Conservation (phyloP, 805 yeast genomes). For the Teunomyces barrocoloradensis region DNA sequence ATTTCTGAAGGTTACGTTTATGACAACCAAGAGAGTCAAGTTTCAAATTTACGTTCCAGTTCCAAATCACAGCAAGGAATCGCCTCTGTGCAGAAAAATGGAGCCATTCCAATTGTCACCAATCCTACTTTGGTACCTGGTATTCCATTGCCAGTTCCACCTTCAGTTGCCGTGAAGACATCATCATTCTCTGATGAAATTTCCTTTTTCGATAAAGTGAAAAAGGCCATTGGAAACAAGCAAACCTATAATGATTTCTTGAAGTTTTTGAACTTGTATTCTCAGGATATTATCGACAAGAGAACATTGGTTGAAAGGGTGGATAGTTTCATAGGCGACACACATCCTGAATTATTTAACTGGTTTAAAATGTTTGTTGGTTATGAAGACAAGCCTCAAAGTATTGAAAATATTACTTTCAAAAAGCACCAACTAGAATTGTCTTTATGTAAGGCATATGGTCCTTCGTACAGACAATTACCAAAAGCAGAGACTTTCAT, state of each 20-base stretch:
- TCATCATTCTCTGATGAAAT: constrained; percentile 80
- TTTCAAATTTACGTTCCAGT: constrained; percentile 45
- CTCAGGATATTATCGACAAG: constrained; percentile 88
- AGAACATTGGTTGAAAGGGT: constrained; percentile 78
- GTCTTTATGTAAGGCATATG: constrained; percentile 87
- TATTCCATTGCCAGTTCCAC: constrained; percentile 76
- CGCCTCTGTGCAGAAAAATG: constrained; percentile 17
- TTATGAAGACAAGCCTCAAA: constrained; percentile 77
- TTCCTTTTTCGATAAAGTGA: constrained; percentile 86
- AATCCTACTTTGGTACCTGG: constrained; percentile 78
- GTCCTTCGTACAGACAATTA: constrained; percentile 88
- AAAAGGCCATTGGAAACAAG: constrained; percentile 82
- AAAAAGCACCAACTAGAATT: constrained; percentile 91
- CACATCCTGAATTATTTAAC: constrained; percentile 69
- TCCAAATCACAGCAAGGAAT: constrained; percentile 5
- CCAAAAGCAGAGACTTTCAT: constrained; percentile 93
- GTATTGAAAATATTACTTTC: constrained; percentile 82
- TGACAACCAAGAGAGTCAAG: constrained; percentile 46
- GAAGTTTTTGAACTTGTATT: constrained; percentile 80
- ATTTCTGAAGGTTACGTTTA: constrained; percentile 27
- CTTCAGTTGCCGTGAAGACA: constrained; percentile 40
- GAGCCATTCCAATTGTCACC: constrained; percentile 32
- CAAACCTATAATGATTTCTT: constrained; percentile 90
- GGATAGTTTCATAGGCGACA: constrained; percentile 77
- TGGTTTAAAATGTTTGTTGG: constrained; percentile 96